Percentiles rank a stretch among this genome's conserved stretches.
phyloP scores from a whole-genome alignment of 2,329 filamentous ascomycete genomes.

The Pseudocercospora ulei region DNA sequence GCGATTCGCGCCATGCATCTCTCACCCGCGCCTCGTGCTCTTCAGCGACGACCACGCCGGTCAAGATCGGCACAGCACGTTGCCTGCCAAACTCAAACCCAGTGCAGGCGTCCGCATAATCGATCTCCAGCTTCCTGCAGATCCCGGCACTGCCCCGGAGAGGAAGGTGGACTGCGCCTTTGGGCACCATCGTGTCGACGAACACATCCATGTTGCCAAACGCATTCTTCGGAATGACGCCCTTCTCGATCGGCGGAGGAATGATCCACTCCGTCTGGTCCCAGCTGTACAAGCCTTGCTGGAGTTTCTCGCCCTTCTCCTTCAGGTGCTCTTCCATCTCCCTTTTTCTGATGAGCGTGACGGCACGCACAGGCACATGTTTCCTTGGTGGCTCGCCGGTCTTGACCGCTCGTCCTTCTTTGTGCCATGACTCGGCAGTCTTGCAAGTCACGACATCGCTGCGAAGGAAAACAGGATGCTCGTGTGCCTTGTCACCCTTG shows the following conservation, averaged over 20 bases:
- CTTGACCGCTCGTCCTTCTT: slow-evolving; percentile 73
- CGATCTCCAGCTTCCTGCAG: slow-evolving; percentile 73
- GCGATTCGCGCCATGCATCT: slow-evolving; percentile 62
- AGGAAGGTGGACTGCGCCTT: slow-evolving; percentile 74
- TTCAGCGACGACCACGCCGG: slow-evolving; percentile 76
- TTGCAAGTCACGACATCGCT: slow-evolving; percentile 76
- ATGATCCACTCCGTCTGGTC: slow-evolving; percentile 95
- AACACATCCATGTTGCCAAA: slow-evolving; percentile 97
- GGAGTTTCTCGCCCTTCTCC: slow-evolving; percentile 67
- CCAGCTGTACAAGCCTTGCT: slow-evolving; percentile 73
- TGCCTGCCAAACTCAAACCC: slow-evolving; percentile 94
- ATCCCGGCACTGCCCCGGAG: slow-evolving; percentile 66
- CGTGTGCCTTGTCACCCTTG: slow-evolving; percentile 62
- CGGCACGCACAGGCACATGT: slow-evolving; percentile 77
- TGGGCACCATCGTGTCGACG: slow-evolving; percentile 82
- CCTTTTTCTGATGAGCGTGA: slow-evolving; percentile 74
- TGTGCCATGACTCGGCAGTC: slow-evolving; percentile 93
- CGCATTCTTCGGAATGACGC: slow-evolving; percentile 82
- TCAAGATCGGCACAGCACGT: slow-evolving; percentile 84
- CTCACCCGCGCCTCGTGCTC: slow-evolving; percentile 67
- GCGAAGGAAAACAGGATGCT: slow-evolving; percentile 71
- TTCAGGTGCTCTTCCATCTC: slow-evolving; percentile 81
- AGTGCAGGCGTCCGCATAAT: slow-evolving; percentile 87
- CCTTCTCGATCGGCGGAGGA: slow-evolving; percentile 67
- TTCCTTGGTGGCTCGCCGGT: slow-evolving; percentile 68